Evolutionary conservation across 2,329 filamentous ascomycete genomes (phyloP), one percentile per base, ranked within the genome.

Genomic region (Mariannaea elegans): DNA sequence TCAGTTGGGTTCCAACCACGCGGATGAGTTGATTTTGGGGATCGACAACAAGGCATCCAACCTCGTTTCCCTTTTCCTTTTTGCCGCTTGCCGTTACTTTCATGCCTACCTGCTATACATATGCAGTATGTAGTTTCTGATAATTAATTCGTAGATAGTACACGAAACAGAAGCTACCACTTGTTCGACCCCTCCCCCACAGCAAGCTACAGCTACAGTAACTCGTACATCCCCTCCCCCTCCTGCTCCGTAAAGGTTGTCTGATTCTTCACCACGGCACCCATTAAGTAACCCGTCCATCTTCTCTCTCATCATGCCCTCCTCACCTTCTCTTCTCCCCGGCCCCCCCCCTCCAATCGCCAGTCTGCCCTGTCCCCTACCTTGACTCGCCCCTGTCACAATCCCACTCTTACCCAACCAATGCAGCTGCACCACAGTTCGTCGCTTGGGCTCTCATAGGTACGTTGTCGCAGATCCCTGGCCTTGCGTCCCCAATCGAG

Each of bases 401-500:
- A 59, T 49, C 44, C 56, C 44, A 59, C 56, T 29, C 41, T 31
- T 34, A 36, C 46, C 46, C 29, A 32, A 32, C 48, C 48, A 31
- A 46, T 41, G 51, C 50, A 53, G 29, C 27, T 44, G 38, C 41
- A 54, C 13, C 56, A 49, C 56, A 53, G 56, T 54, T 54, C 49
- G 56, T 54, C 44, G 38, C 44, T 46, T 27, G 32, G 48, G 55
- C 48, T 32, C 54, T 24, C 32, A 27, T 44, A 57, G 21, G 54
- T 44, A 19, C 54, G 36, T 57, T 34, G 54, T 36, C 38, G 46
- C 46, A 57, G 54, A 50, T 32, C 54, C 38, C 54, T 13, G 54
- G 53, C 29, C 39, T 16, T 44, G 27, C 36, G 44, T 38, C 47
- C 46, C 54, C 47, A 23, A 46, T 47, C 42, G 42, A 55, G 51